Evolutionary conservation across 2,329 filamentous ascomycete species (phyloP), one percentile per base, ranked within the genome.

Genomic region (Bipolaris cookei): DNA sequence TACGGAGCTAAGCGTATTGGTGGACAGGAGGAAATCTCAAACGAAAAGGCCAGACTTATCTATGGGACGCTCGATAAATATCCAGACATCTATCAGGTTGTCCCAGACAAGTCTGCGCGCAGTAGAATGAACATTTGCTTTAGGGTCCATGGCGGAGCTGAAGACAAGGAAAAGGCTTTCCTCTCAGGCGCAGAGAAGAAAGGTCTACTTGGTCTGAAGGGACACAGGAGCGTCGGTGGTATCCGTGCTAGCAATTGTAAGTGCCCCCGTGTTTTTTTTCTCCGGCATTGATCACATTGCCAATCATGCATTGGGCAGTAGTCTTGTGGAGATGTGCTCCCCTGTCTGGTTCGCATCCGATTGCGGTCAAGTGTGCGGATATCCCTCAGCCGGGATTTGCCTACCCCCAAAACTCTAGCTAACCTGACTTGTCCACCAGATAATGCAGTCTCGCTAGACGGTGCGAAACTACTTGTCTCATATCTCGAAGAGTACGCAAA

Each of bases 71-170:
- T 98, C 6, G 94, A 97, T 65, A 85, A 85, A 42, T 82, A 90
- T 67, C 84, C 90, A 0, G 80, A 87, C 0, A 78, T 89, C n/a
- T 98, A 96, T 79, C 83, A 81, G 50, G 85, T 97, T 30, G 87
- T 97, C 0, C 91, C 92, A 0, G 84, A 90, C 65, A 90, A 90
- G 78, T 80, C 81, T 20, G 89, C 84, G 3, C 89, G 93, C 54
- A 96, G 91, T 67, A 83, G 92, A 53, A 97, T 98, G 90, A 98
- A 98, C 78, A 90, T 98, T 56, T 97, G 92, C 82, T 97, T 97
- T 83, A 83, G 92, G 14, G 84, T 96, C 16, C 81, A 81, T 45
- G 84, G 83, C 42, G 86, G 88, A 39, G 80, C 87, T 56, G 86
- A 88, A 49, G 87, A 84, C 11, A 84, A 88, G 20, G 93, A 98